These are phyloP conservation scores for Globisporangium camurandrum DNA, from an alignment of 352 stramenopile species.

Conservation along the genomic window DNA sequence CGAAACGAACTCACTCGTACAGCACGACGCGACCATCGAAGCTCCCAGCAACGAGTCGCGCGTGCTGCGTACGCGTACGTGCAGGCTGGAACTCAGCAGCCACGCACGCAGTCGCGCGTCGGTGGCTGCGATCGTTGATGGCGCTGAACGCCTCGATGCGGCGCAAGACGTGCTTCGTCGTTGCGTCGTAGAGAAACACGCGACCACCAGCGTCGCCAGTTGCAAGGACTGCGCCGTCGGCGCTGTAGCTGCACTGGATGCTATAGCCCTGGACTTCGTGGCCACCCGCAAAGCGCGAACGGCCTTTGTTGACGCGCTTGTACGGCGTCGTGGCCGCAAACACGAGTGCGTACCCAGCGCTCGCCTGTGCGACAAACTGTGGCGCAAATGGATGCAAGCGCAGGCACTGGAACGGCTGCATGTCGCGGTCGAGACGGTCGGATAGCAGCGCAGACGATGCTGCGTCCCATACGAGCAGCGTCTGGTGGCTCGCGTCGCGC, in stretches of 20 bases:
- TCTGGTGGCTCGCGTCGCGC: conserved; percentile 48
- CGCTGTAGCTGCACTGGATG: conserved; percentile 49
- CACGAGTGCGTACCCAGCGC: conserved; percentile 24
- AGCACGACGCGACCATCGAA: conserved; percentile 18
- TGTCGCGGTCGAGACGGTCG: conserved; percentile 37
- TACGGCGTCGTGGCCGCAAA: conserved; percentile 37
- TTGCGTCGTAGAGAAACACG: conserved; percentile 34
- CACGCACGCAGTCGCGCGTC: conserved; percentile 15
- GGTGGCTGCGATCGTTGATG: not conserved
- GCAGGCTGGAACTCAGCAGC: conserved; percentile 25
- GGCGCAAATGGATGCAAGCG: conserved; percentile 27
- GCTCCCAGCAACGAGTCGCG: conserved; percentile 19
- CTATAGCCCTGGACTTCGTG: conserved; percentile 36
- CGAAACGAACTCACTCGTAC: conserved; percentile 3
- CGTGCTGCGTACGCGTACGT: not conserved
- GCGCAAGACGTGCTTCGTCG: conserved; percentile 14
- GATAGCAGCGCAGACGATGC: conserved; percentile 31
- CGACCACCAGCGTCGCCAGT: conserved; percentile 37
- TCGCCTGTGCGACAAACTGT: conserved; percentile 44
- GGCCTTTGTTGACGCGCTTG: conserved; percentile 33
- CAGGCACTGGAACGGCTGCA: conserved; percentile 38
- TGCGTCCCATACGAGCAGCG: conserved; percentile 59
- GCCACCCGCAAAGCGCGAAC: conserved; percentile 14
- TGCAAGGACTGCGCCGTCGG: conserved; percentile 30
- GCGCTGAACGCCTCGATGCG: conserved; percentile 16